Conservation (phyloP, 2,329 filamentous ascomycete genomes). For the Cladophialophora psammophila region DNA sequence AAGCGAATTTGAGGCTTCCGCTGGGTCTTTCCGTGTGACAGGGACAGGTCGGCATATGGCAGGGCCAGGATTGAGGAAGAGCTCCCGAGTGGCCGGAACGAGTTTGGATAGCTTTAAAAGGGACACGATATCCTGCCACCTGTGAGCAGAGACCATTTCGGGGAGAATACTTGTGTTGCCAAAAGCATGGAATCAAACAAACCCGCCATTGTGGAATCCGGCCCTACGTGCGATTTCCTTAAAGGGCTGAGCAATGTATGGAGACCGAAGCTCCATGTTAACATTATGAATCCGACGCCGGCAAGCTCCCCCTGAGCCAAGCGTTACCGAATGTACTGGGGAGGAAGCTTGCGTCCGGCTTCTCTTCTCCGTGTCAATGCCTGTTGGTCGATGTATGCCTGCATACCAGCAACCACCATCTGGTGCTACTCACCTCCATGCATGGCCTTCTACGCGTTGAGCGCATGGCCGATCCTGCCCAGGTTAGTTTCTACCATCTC, state of each 20-base stretch:
- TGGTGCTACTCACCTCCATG: conserved; percentile 45
- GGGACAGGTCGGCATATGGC: conserved; percentile 51
- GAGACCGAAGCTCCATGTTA: conserved; percentile 57
- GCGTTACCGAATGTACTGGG: conserved; percentile 45
- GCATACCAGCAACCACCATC: conserved; percentile 49
- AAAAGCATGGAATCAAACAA: not conserved
- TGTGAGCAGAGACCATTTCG: conserved; percentile 8
- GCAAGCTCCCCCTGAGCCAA: conserved; percentile 53
- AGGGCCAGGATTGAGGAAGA: conserved; percentile 51
- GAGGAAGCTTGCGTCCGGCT: conserved; percentile 42
- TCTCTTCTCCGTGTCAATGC: conserved; percentile 45
- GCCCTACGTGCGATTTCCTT: too few relatives aligned
- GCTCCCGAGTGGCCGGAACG: conserved; percentile 45
- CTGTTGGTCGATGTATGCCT: conserved; percentile 53
- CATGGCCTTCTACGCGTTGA: conserved; percentile 38
- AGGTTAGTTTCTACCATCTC: conserved; percentile 54
- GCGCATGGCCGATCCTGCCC: conserved; percentile 44
- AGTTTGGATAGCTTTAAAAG: conserved; percentile 58
- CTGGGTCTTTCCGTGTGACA: conserved; percentile 50
- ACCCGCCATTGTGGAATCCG: too few relatives aligned
- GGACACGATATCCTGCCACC: conserved; percentile 46
- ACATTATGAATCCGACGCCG: conserved; percentile 56
- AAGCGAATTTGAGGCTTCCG: conserved; percentile 50
- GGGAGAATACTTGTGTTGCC: not conserved
- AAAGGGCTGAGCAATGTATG: not conserved